A percentile compares a stretch with the other conserved stretches of the same genome.
phyloP scores from a whole-genome alignment of 257 asterid genomes.

The Leonotis leonurus region DNA sequence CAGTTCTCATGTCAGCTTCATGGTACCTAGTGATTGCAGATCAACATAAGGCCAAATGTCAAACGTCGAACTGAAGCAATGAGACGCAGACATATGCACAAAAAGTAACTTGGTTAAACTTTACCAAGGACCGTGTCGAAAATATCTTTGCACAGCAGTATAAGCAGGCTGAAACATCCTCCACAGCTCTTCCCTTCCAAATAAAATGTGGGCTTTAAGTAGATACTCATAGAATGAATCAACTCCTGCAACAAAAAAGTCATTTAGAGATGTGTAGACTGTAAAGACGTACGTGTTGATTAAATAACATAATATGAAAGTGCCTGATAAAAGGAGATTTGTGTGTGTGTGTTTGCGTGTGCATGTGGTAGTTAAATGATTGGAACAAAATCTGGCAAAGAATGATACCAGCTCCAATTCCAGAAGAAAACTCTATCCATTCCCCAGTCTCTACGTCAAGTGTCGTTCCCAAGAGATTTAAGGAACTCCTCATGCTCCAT shows the following conservation, averaged over 20 bases:
- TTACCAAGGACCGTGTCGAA: slow-evolving; percentile 93
- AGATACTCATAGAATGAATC: slow-evolving; percentile 95
- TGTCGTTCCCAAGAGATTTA: slow-evolving; percentile 90
- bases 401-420: slow-evolving; percentile 91
- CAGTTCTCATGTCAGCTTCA: slow-evolving; percentile 98
- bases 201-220: slow-evolving; percentile 84
- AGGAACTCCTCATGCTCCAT: slow-evolving; percentile 97
- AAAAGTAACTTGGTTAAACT: neutral
- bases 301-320: neutral
- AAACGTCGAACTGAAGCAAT: slow-evolving; percentile 15
- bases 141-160: slow-evolving; percentile 77
- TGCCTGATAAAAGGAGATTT: neutral
- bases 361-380: neutral
- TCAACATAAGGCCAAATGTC: slow-evolving; percentile 1
- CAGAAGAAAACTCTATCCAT: slow-evolving; percentile 90
- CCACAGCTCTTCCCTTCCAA: slow-evolving; percentile 93
- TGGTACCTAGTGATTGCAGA: slow-evolving; percentile 62
- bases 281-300: neutral
- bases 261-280: neutral
- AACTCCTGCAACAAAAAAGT: slow-evolving; percentile 47
- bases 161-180: slow-evolving; percentile 94
- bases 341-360: neutral
- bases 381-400: slow-evolving; percentile 6
- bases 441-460: slow-evolving; percentile 85
- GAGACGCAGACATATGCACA: neutral